Base-by-base conservation (phyloP, 805 yeast species). In the Suhomyces vadensis region DNA sequence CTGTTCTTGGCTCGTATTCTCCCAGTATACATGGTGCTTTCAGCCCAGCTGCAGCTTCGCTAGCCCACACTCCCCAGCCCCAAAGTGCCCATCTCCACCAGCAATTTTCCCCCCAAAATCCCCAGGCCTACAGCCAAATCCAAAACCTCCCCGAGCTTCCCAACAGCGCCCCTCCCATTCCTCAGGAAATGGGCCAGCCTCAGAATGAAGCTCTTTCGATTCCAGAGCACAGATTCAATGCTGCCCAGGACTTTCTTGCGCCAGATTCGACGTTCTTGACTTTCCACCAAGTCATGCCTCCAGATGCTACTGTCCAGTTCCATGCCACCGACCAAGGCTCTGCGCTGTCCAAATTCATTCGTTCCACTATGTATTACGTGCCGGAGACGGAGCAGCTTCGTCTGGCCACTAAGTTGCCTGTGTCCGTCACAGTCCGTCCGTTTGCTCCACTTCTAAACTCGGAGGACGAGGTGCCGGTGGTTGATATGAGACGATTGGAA, bases 381-480 rank as follows among this genome's bases (percentile, higher is more conserved):
- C 99, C 99, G 2, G 78, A 77, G 29, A 72, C 83, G 13, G 92
- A 87, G 47, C 78, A 76, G 40, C 67, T 90, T 44, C 77, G 94
- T 55, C 71, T 76, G 20, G 76, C 82, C 3, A 77, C 96, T 0
- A 81, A 79, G 47, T 66, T 94, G 41, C 98, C 99, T 1, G 67
- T 94, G 33, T 95, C 96, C 0, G 67, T 92, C 45, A 73, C 89
- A 3, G 66, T 90, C 17, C 79, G 88, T 42, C 99, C 99, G 4
- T 89, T 94, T 72, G 95, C 96, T 0, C 81, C 82, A 9, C 52
- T 64, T 9, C 64, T 70, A 24, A 60, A 65, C 5, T 61, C 71
- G 0, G 78, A 75, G 38, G 83, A 76, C 11, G 79, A 77, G 1
- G 78, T 90, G 1, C 95, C 96, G 0, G 73, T 75, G 4, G 82